Percentiles rank a stretch among this genome's conserved stretches.
Evolutionary conservation across 2,329 filamentous ascomycete genomes (phyloP).

Genomic region (Hymenoscyphus albidus): DNA sequence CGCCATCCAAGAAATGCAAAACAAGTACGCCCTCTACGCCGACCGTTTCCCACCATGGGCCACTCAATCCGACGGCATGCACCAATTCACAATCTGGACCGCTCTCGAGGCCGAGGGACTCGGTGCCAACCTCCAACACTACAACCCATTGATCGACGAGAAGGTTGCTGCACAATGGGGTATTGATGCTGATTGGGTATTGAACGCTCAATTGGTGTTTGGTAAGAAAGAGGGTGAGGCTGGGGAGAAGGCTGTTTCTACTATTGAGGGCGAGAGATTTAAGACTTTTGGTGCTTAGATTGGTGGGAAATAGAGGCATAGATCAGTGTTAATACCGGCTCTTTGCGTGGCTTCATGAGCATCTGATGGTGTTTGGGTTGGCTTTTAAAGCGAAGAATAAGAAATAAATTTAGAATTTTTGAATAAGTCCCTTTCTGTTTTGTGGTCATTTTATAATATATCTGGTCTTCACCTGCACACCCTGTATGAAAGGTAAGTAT

Average conservation of each 20-base stretch:
- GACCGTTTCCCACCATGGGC: constrained; percentile 78
- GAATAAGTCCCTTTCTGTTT: too few species aligned
- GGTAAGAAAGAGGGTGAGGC: constrained; percentile 56
- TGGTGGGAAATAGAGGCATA: too few species aligned
- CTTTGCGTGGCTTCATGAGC: too few species aligned
- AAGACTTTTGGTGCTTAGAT: constrained; percentile 53
- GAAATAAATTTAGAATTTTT: too few species aligned
- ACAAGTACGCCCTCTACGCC: constrained; percentile 68
- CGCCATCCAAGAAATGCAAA: constrained; percentile 62
- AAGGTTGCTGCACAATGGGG: constrained; percentile 66
- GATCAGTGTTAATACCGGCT: too few species aligned
- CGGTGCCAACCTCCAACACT: constrained; percentile 88
- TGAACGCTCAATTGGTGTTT: constrained; percentile 83
- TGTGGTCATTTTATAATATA: too few species aligned
- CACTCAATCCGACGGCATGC: constrained; percentile 74
- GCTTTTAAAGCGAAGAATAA: too few species aligned
- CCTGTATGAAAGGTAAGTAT: too few species aligned
- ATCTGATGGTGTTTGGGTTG: too few species aligned
- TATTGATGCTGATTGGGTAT: constrained; percentile 67
- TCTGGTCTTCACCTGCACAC: too few species aligned
- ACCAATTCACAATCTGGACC: constrained; percentile 77
- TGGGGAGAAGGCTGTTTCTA: constrained; percentile 60
- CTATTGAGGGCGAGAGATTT: constrained; percentile 63
- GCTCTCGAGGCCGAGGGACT: constrained; percentile 79
- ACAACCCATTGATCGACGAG: constrained; percentile 80